Percentiles rank a stretch among this genome's conserved stretches.
These are phyloP conservation scores for Xerocomellus amylosporus DNA, from an alignment of 768 basidiomycete genomes.

Conservation along the genomic window DNA sequence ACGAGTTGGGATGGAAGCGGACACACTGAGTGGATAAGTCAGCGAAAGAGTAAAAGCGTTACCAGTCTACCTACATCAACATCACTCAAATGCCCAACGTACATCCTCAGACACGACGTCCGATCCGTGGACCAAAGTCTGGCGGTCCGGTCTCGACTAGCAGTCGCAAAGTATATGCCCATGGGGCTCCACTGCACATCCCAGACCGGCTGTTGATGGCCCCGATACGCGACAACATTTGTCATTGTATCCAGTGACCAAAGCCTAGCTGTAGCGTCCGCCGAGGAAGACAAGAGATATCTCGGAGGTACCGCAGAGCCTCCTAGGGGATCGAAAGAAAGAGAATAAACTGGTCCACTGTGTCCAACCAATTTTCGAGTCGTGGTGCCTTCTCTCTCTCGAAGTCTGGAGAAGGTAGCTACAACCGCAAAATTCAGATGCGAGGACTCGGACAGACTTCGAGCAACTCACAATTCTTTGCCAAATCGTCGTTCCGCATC, in stretches of 20 bases:
- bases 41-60: background rate
- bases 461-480: conserved; percentile 63
- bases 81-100: conserved; percentile 94
- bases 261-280: conserved; percentile 84
- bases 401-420: conserved; percentile 59
- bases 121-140: conserved; percentile 96
- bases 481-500: conserved; percentile 65
- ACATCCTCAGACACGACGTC: conserved; percentile 80
- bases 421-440: conserved; percentile 1
- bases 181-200: conserved; percentile 98
- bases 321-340: conserved; percentile 87
- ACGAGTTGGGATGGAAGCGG: conserved; percentile 94
- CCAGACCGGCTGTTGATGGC: conserved; percentile 98
- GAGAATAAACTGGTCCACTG: conserved; percentile 92
- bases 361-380: conserved; percentile 97
- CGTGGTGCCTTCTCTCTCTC: conserved; percentile 73
- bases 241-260: conserved; percentile 97
- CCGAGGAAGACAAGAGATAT: conserved; percentile 87
- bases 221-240: conserved; percentile 90
- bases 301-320: conserved; percentile 85
- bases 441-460: background rate
- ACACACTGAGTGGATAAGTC: conserved; percentile 62
- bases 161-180: conserved; percentile 98
- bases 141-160: conserved; percentile 90
- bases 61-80: conserved; percentile 73